These are phyloP conservation scores for Sarocladium oryzae DNA, from an alignment of 2,329 filamentous ascomycete genomes.

Conservation along the genomic window DNA sequence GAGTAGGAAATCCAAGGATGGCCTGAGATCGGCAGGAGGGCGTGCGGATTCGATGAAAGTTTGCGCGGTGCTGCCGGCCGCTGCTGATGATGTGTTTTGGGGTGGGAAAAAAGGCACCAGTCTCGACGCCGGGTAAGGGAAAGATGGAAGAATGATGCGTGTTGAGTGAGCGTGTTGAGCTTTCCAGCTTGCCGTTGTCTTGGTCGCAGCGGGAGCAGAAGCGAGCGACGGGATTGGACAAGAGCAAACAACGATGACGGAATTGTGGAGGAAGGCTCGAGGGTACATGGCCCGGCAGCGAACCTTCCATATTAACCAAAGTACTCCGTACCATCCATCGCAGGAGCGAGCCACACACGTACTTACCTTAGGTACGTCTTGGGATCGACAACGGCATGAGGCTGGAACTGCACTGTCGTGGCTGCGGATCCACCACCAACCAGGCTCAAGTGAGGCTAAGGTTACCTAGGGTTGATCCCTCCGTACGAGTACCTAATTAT, in stretches of 20 bases:
- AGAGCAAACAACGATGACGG: not conserved
- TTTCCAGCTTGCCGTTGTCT: not conserved
- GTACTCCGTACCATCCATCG: not conserved
- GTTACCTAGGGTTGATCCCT: too few species aligned
- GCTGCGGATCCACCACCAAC: not conserved
- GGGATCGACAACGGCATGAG: not conserved
- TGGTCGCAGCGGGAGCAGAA: slow-evolving; percentile 6
- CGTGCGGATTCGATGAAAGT: not conserved
- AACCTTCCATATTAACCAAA: not conserved
- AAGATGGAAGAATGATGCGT: slow-evolving; percentile 1
- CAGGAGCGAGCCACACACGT: too few species aligned
- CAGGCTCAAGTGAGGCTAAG: slow-evolving; percentile 1
- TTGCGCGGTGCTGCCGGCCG: not conserved
- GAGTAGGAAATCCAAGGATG: not conserved
- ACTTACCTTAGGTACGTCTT: not conserved
- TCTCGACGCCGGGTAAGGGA: not conserved
- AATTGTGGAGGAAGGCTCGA: not conserved
- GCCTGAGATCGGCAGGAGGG: not conserved
- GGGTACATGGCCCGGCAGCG: not conserved
- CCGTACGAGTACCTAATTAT: too few species aligned
- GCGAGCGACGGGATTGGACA: not conserved
- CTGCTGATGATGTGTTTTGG: not conserved
- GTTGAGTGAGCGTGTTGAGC: not conserved
- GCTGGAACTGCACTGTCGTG: not conserved
- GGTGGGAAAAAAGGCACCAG: not conserved